These are phyloP conservation scores for Eutrema salsugineum DNA, from an alignment of 441 rosid species.

Conservation along the genomic window DNA sequence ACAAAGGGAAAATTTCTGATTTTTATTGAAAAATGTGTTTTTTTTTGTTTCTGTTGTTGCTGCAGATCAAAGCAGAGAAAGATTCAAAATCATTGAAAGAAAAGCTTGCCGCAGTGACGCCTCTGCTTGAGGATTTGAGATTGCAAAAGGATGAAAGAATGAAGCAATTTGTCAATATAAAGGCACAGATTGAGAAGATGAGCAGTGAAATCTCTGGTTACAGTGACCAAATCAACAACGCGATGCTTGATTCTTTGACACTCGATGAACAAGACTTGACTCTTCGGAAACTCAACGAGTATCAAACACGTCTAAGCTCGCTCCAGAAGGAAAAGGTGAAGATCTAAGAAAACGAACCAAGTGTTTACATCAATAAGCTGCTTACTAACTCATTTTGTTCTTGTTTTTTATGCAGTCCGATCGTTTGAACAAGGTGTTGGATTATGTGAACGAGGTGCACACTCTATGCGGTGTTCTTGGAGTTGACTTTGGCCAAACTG, in stretches of 20 bases:
- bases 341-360: neutral
- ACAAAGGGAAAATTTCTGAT: neutral
- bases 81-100: conserved; percentile 59
- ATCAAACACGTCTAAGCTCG: conserved; percentile 57
- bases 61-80: conserved; percentile 55
- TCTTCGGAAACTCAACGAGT: conserved; percentile 66
- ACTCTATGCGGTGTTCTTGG: conserved; percentile 79
- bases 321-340: conserved; percentile 86
- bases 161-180: conserved; percentile 70
- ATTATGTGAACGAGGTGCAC: conserved; percentile 77
- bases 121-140: conserved; percentile 73
- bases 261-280: conserved; percentile 79
- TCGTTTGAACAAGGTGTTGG: conserved; percentile 78
- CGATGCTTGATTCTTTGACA: conserved; percentile 45
- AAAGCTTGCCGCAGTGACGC: conserved; percentile 66
- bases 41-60: neutral
- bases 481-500: conserved; percentile 68
- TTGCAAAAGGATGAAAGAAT: conserved; percentile 66
- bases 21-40: neutral
- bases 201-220: conserved; percentile 71
- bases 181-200: conserved; percentile 71
- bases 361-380: neutral
- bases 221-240: conserved; percentile 29
- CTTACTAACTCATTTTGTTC: conserved; percentile 21
- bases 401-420: conserved; percentile 55